Conservation (phyloP, 257 asterid species). For the Primulina tabacum region DNA sequence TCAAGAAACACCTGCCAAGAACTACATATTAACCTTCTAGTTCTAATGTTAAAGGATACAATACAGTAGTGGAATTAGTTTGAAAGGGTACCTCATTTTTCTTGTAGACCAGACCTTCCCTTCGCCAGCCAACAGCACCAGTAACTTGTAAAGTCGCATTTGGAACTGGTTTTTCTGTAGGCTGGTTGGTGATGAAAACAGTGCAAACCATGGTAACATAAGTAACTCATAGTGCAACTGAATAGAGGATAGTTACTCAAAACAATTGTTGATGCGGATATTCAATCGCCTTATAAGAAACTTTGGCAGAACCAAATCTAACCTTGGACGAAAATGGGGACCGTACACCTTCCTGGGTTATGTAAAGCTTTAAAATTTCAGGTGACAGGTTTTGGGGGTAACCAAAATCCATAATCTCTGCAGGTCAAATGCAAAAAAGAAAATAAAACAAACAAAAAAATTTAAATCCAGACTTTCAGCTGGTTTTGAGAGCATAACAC, state of each 20-base stretch:
- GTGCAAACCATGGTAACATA: conserved; percentile 19
- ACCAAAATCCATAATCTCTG: conserved; percentile 99
- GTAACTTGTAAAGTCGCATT: conserved; percentile 98
- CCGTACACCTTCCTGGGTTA: conserved; percentile 98
- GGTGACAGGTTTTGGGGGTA: conserved; percentile 99
- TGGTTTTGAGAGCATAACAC: conserved; percentile 11
- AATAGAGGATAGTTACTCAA: neutral
- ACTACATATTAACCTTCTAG: conserved; percentile 18
- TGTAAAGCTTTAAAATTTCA: conserved; percentile 96
- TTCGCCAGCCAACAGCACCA: conserved; percentile 99
- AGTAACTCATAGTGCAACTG: neutral
- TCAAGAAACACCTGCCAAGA: conserved; percentile 83
- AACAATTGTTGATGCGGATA: neutral
- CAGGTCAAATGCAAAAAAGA: conserved; percentile 23
- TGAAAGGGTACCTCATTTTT: conserved; percentile 78
- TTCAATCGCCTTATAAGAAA: conserved; percentile 4
- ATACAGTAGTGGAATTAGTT: conserved; percentile 15
- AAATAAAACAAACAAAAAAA: neutral
- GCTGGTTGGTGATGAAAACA: conserved; percentile 41
- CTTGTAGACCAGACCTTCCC: conserved; percentile 95
- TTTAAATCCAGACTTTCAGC: conserved; percentile 13
- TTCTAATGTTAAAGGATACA: conserved; percentile 13
- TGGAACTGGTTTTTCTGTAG: conserved; percentile 89
- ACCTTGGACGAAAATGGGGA: conserved; percentile 99
- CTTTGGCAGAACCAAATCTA: conserved; percentile 24